These are phyloP conservation scores for Pythium graminicola DNA, from an alignment of 352 stramenopile species.

Conservation along the genomic window DNA sequence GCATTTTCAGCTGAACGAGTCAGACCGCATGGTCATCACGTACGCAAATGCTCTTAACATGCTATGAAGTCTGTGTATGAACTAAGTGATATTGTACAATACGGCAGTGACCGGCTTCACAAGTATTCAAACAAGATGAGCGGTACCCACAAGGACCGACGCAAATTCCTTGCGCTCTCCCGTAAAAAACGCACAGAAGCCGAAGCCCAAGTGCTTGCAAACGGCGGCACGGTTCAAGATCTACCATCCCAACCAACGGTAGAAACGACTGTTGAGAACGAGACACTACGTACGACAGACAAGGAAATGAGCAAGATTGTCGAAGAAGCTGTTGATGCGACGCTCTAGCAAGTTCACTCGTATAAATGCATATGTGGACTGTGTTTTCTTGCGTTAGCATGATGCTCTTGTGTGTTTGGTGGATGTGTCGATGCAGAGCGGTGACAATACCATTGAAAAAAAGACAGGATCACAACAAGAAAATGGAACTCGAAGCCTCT, in stretches of 20 bases:
- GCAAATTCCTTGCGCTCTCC: conserved; percentile 61
- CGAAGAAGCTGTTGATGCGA: conserved; percentile 43
- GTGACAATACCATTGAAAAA: too few species aligned
- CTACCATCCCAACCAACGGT: too few species aligned
- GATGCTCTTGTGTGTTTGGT: too few species aligned
- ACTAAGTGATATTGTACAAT: not conserved
- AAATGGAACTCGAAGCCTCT: too few species aligned
- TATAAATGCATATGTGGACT: too few species aligned
- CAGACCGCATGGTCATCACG: conserved; percentile 66
- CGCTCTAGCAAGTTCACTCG: too few species aligned
- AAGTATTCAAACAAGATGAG: conserved; percentile 72
- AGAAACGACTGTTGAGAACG: conserved; percentile 12
- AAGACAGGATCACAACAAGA: too few species aligned
- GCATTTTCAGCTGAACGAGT: conserved; percentile 55
- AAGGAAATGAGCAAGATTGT: conserved; percentile 31
- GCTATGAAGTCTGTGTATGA: too few species aligned
- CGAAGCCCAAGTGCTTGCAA: conserved; percentile 10
- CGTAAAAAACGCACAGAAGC: conserved; percentile 26
- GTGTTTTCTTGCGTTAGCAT: too few species aligned
- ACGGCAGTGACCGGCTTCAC: conserved; percentile 52
- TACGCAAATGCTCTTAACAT: too few species aligned
- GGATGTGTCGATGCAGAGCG: too few species aligned
- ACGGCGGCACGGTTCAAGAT: conserved; percentile 12
- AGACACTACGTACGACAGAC: not conserved
- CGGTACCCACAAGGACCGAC: conserved; percentile 51